Conservation (phyloP, 2,329 filamentous ascomycete species). For the Ceratocystis cacaofunesta region DNA sequence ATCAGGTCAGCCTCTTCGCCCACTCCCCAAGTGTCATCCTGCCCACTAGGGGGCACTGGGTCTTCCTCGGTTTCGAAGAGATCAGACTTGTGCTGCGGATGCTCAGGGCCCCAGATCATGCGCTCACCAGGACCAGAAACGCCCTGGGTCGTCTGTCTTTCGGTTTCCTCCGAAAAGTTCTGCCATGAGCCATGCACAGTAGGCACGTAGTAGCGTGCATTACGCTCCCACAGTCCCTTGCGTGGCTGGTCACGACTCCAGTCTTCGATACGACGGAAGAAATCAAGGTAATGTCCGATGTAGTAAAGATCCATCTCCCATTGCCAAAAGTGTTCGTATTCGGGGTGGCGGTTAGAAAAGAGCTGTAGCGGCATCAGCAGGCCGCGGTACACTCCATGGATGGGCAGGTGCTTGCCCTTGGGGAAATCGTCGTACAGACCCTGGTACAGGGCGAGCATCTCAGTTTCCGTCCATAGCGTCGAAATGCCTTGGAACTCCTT, state of each 20-base stretch:
- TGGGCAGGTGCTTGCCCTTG: conserved; percentile 51
- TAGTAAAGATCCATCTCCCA: conserved; percentile 93
- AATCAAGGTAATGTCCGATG: conserved; percentile 70
- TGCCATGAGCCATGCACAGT: conserved; percentile 64
- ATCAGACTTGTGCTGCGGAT: conserved; percentile 52
- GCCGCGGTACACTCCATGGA: conserved; percentile 86
- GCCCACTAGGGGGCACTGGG: conserved; percentile 49
- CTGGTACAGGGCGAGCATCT: conserved; percentile 84
- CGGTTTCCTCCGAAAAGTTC: conserved; percentile 38
- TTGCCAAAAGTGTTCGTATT: conserved; percentile 86
- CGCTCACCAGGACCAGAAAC: conserved; percentile 27
- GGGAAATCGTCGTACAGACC: conserved; percentile 65
- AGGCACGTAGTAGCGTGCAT: conserved; percentile 62
- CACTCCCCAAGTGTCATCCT: conserved; percentile 80
- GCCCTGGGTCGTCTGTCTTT: conserved; percentile 26
- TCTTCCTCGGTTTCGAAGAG: conserved; percentile 62
- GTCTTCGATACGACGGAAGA: conserved; percentile 51
- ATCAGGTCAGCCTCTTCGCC: conserved; percentile 85
- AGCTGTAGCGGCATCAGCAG: conserved; percentile 90
- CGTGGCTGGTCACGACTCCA: conserved; percentile 62
- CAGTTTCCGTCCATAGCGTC: conserved; percentile 83
- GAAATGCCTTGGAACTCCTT: conserved; percentile 78
- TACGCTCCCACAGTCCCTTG: conserved; percentile 71
- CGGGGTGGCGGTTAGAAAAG: conserved; percentile 75
- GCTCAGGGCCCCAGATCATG: conserved; percentile 71